Base-by-base conservation (phyloP, 2,329 filamentous ascomycete genomes). In the Phialophora macrospora region DNA sequence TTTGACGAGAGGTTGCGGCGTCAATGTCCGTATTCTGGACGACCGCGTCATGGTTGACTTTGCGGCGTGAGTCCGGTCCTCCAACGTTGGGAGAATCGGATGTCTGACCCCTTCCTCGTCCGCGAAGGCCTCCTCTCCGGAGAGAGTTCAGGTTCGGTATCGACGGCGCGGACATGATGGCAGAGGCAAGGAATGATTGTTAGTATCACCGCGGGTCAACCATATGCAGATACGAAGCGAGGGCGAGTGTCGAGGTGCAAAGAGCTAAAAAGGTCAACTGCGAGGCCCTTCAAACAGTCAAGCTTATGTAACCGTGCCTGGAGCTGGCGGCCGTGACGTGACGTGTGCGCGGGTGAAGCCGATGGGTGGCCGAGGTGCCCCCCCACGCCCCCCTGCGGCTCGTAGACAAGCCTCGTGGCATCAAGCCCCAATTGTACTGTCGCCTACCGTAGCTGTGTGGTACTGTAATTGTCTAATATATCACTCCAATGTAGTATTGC, bases 11-110 rank as follows among this genome's bases (percentile, higher is more conserved):
- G 49, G 92, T 87, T 65, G 92, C 92, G 28, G 95, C 95, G 80
- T 99, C 95, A 67, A 89, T 88, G 78, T 99, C 95, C 2, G 95
- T 99, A 69, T 88, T 88, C 77, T 96, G 94, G 64, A 99, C 89
- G 48, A 90, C 85, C 65, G 84, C 82, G 78, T 98, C 93, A 48
- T 73, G 70, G 30, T 66, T 65, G 4, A 72, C 67, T 20, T 58
- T 66, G 60, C 41, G 44, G 55, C 46, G 26, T 26, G 57, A 51
- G 17, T 57, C 65, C 51, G 26, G 63, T 60, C 38, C 66, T 72
- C 74, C 76, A 68, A 75, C 77, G 54, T 80, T 81, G 59, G 12
- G 9, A 12, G 14, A 41, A 60, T 72, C 60, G 22, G 78, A 79
- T 30, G 79, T 82, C 73, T 80, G 80, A 2, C 81, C 83, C 72